Percentiles rank a stretch among this genome's conserved stretches.
These are phyloP conservation scores for Schizophyllum commune DNA, from an alignment of 1,284 basidiomycete species.

Conservation along the genomic window DNA sequence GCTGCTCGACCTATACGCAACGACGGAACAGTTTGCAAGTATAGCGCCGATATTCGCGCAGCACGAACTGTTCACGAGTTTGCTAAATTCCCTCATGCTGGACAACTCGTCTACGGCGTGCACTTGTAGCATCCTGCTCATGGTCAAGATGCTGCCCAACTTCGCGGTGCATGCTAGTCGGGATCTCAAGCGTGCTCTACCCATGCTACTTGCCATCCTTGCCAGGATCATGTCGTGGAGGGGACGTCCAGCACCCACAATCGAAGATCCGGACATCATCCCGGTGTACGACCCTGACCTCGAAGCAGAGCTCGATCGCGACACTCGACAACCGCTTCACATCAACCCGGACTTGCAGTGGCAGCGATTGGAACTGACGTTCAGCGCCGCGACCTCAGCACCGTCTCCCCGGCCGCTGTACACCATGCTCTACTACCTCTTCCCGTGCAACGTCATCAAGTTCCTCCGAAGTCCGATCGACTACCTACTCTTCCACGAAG, in stretches of 20 bases:
- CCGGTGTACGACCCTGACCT: conserved; percentile 8
- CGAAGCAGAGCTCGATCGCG: conserved; percentile 30
- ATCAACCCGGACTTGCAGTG: conserved; percentile 52
- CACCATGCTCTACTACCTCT: conserved; percentile 80
- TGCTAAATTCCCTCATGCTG: conserved; percentile 57
- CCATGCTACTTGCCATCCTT: conserved; percentile 55
- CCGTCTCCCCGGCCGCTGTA: conserved; percentile 62
- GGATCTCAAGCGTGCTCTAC: conserved; percentile 49
- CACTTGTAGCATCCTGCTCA: conserved; percentile 49
- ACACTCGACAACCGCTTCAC: conserved; percentile 30
- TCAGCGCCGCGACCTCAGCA: conserved; percentile 38
- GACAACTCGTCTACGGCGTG: conserved; percentile 68
- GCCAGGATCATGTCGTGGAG: conserved; percentile 69
- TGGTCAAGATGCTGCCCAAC: conserved; percentile 67
- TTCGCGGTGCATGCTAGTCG: conserved; percentile 56
- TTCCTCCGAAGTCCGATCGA: conserved; percentile 63
- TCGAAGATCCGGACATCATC: conserved; percentile 15
- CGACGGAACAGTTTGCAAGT: conserved; percentile 41
- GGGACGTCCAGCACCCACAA: conserved; percentile 25
- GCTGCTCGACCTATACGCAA: conserved; percentile 53
- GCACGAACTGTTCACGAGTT: conserved; percentile 53
- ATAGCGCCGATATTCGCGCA: conserved; percentile 45
- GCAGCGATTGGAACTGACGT: conserved; percentile 54
- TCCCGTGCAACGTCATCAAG: conserved; percentile 74
- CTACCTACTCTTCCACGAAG: conserved; percentile 46